These are phyloP conservation scores for Myxozyma udenii DNA, from an alignment of 805 yeast species.

Conservation along the genomic window DNA sequence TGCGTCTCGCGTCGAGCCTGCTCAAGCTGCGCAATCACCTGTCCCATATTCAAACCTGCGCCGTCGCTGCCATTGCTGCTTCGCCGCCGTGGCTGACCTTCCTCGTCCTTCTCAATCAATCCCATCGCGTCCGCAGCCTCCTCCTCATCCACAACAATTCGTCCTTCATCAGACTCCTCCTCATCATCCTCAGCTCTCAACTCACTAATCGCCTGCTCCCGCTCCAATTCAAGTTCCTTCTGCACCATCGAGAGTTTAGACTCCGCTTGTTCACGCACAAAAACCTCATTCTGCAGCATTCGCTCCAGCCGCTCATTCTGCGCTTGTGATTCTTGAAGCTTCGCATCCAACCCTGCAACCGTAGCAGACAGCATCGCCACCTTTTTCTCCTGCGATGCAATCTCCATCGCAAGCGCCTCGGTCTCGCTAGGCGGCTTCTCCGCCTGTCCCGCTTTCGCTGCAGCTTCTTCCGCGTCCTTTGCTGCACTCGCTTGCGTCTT, in stretches of 20 bases:
- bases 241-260: constrained; percentile 12
- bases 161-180: constrained; percentile 3
- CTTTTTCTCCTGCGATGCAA: constrained; percentile 8
- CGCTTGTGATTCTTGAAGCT: constrained; percentile 3
- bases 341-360: constrained; percentile 6
- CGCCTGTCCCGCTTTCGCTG: neutral
- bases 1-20: constrained; percentile 15
- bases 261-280: constrained; percentile 17
- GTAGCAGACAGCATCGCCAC: constrained; percentile 10
- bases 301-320: constrained; percentile 10
- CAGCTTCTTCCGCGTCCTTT: constrained; percentile 1
- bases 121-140: constrained; percentile 26
- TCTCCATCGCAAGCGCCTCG: neutral
- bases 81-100: constrained; percentile 4
- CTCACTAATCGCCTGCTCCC: constrained; percentile 23
- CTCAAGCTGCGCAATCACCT: constrained; percentile 18
- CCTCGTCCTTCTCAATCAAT: constrained; percentile 21
- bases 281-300: constrained; percentile 10
- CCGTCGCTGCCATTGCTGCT: constrained; percentile 14
- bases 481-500: constrained; percentile 6
- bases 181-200: constrained; percentile 14
- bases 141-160: constrained; percentile 5
- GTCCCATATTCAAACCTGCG: constrained; percentile 5
- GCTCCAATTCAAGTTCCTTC: constrained; percentile 26
- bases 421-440: neutral